phyloP scores from a whole-genome alignment of 225 moss, liverwort and hornwort species.

The Polytrichum formosum region DNA sequence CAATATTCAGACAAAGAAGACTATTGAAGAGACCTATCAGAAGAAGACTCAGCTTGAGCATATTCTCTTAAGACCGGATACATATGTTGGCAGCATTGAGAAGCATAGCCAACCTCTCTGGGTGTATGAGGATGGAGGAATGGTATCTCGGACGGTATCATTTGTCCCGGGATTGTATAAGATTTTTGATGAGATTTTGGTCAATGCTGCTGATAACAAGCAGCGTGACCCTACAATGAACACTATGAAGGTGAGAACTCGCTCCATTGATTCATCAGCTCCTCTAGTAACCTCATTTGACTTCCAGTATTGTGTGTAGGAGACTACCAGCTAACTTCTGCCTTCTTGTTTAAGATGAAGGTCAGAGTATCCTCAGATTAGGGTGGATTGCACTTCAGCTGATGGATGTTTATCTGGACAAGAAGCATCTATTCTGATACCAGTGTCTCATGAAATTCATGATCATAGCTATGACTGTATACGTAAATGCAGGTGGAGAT shows the following conservation, averaged over 20 bases:
- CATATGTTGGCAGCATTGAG: slow-evolving; percentile 91
- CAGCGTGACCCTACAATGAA: slow-evolving; percentile 89
- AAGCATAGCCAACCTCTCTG: slow-evolving; percentile 81
- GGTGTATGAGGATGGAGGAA: slow-evolving; percentile 82
- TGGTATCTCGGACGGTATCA: slow-evolving; percentile 68
- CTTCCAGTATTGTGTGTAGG: no score
- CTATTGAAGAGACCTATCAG: slow-evolving; percentile 89
- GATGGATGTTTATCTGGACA: no score
- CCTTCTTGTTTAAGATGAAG: no score
- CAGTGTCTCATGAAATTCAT: no score
- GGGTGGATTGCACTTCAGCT: no score
- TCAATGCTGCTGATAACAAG: slow-evolving; percentile 95
- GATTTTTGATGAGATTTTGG: slow-evolving; percentile 96
- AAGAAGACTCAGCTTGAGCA: slow-evolving; percentile 98
- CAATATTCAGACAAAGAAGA: slow-evolving; percentile 47
- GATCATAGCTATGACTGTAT: background rate
- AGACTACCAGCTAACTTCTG: no score
- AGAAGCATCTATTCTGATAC: no score
- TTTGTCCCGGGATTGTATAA: slow-evolving; percentile 98
- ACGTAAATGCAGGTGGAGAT: slow-evolving; percentile 57
- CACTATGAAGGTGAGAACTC: slow-evolving; percentile 56
- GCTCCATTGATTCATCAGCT: background rate
- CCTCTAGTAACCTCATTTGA: background rate
- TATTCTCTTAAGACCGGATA: slow-evolving; percentile 85
- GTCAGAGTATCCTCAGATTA: no score